Evolutionary conservation across 140 eudicot genomes (phyloP), one percentile per base, ranked within the genome.

Genomic region (Flaveria floridana): DNA sequence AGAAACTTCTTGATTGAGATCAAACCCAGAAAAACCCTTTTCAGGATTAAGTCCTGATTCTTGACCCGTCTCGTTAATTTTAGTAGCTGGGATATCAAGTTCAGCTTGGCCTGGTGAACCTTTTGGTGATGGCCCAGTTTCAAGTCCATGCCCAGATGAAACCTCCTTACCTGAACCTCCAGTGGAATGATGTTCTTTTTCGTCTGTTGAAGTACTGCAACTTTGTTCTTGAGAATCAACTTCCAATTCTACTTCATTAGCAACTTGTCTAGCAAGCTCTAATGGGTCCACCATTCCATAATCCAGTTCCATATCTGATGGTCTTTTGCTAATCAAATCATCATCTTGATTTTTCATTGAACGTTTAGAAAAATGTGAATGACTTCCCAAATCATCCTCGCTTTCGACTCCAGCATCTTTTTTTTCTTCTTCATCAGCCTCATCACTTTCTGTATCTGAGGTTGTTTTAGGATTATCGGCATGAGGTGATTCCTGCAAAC

Each of bases 241-340:
- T 70, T 93, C 91, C 75, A 88, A 82, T 80, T 88, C 96, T 7
- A 90, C 93, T 75, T 93, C 98, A 26, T 68, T 88, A 68, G 98
- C 98, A 12, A 93, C 96, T 71, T 83, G 96, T 72, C 93, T 71
- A 50, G 97, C 99, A 57, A 90, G 82, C 80, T 90, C 97, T 21
- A 94, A 85, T 1, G 97, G 96, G 77, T 90, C 99, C 67, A 90
- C 81, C 63, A 85, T 84, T 12, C 91, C 88, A 71, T 84, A 85
- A 72, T 85, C 92, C 26, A 83, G 80, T 52, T 88, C 91, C 73
- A 83, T 63, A 78, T 85, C 87, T 25, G 90, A 78, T 37, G 84
- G 80, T 44, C 80, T 82, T 58, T 76, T 86, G 59, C 42, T 67
- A 71, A 82, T 57, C 55, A 83, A 75, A 76, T 71, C 77, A 42